Conservation (phyloP, 2,329 filamentous ascomycete genomes). For the Colletotrichum echinochloae region DNA sequence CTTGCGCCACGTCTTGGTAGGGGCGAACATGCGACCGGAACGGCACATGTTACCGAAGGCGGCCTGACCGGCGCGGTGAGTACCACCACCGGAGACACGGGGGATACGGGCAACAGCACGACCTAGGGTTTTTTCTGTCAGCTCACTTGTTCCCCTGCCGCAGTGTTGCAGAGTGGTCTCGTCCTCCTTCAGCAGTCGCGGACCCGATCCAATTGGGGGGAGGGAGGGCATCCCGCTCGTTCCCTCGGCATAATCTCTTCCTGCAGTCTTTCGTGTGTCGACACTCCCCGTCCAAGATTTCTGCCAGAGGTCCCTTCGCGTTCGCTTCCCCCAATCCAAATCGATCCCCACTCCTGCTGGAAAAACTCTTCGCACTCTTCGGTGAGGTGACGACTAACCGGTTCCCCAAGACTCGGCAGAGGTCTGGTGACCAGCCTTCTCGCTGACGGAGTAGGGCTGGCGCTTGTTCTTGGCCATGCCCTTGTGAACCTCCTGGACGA, state of each 20-base stretch:
- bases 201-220: neutral
- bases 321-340: constrained; percentile 6
- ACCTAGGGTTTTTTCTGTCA: constrained; percentile 65
- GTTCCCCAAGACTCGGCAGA: constrained; percentile 99
- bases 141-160: constrained; percentile 9
- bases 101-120: constrained; percentile 99
- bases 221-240: neutral
- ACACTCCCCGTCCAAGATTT: constrained; percentile 7
- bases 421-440: constrained; percentile 99
- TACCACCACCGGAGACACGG: constrained; percentile 99
- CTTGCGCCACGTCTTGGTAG: constrained; percentile 99
- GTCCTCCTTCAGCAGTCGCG: constrained; percentile 17
- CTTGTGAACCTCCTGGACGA: constrained; percentile 98
- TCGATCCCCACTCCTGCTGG: constrained; percentile 1
- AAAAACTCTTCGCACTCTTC: neutral
- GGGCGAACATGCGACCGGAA: constrained; percentile 99
- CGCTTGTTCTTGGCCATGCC: constrained; percentile 99
- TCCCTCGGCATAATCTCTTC: constrained; percentile 20
- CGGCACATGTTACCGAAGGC: constrained; percentile 99
- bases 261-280: neutral
- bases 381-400: constrained; percentile 72
- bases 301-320: constrained; percentile 32
- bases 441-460: constrained; percentile 98
- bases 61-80: constrained; percentile 99
- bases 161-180: neutral